Base-by-base conservation (phyloP, 2,329 filamentous ascomycete species). In the Calonectria pauciramosa region DNA sequence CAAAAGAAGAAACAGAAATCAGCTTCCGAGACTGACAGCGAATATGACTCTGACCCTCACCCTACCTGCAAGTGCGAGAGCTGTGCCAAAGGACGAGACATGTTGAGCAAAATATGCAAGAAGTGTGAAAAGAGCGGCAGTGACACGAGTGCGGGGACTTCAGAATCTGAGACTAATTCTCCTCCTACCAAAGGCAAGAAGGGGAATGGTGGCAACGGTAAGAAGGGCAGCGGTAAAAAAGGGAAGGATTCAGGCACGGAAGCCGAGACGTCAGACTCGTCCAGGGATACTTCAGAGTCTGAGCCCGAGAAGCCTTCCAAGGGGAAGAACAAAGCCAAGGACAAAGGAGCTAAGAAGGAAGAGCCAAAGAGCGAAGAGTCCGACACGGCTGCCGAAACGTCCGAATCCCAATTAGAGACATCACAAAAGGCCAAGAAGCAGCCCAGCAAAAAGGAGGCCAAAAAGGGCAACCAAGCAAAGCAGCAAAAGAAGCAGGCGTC, bases 21-120 rank as follows among this genome's bases (percentile, higher is more conserved):
- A 34, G 47, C 54, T 13, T 74, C 79, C 5, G 76, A 77, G 16
- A 68, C 77, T 1, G 80, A 81, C n/a, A 82, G 80, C 26, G 82
- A 80, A 9, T 78, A 77, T 32, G 82, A 83, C 59, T 81, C 83
- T 7, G 83, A 86, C 20, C 82, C 85, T 3, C 84, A 86, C 44
- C 83, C 83, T 5, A 78, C 77, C 5, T 83, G 83, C 73, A 64
- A 79, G 71, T 84, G 82, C 51, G 66, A 59, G 28, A 70, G 75
- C 56, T 84, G 83, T 69, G 54, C 75, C 38, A 78, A 78, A 49
- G 76, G 78, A 16, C 72, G 79, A 52, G 69, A 73, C 41, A 76
- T 78, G 74, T 72, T 80, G 78, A 72, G 68, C 44, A 77, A 75
- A 60, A 64, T 80, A 71, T 74, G 73, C 66, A 79, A 79, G 47